Evolutionary conservation across 2,329 filamentous ascomycete species (phyloP).

Genomic region (Talaromyces sp.): DNA sequence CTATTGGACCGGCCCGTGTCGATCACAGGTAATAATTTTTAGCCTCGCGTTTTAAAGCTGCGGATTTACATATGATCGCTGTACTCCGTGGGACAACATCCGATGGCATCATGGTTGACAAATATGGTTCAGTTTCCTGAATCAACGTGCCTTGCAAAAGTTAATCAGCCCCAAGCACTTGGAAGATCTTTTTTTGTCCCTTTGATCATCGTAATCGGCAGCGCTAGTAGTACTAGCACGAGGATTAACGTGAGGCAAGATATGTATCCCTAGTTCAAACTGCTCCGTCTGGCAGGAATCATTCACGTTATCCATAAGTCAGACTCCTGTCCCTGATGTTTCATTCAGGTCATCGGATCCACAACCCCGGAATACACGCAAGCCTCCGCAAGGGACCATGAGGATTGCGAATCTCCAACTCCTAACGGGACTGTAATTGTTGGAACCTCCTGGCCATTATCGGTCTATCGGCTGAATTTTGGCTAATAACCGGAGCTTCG

Average conservation of each 20-base stretch:
- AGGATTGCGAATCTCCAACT: neutral
- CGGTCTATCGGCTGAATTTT: slow-evolving; percentile 4
- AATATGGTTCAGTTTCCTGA: neutral
- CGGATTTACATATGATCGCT: neutral
- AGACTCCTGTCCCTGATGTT: neutral
- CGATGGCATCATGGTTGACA: neutral
- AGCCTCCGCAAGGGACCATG: slow-evolving; percentile 16
- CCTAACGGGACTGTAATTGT: neutral
- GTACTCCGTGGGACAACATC: too few relatives aligned
- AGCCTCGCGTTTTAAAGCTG: neutral
- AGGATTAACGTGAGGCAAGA: neutral
- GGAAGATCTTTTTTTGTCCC: neutral
- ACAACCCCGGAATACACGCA: slow-evolving; percentile 12
- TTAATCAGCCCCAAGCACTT: neutral
- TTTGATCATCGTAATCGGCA: neutral
- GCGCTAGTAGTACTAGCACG: neutral
- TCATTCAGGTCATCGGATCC: neutral
- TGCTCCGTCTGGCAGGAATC: neutral
- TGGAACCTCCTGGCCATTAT: neutral
- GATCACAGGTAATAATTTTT: slow-evolving; percentile 6
- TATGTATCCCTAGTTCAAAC: slow-evolving; percentile 8
- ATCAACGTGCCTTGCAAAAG: neutral
- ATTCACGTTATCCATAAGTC: neutral
- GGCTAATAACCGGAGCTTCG: slow-evolving; percentile 7
- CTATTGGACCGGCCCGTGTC: slow-evolving; percentile 6